These are phyloP conservation scores for Neurospora sp. DNA, from an alignment of 495 filamentous ascomycete species.

Conservation along the genomic window DNA sequence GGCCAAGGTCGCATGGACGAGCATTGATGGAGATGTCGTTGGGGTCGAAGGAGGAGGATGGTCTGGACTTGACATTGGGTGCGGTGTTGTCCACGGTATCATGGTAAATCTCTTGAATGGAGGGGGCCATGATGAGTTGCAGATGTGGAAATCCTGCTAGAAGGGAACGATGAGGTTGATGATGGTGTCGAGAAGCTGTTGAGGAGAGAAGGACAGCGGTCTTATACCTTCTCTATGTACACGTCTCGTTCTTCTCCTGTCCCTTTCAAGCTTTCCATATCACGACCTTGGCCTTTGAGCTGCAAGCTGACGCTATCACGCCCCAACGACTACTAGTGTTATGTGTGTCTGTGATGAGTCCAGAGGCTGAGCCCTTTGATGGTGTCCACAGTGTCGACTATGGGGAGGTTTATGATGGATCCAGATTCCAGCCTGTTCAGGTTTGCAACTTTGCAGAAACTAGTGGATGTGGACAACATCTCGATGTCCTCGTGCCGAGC, in stretches of 20 bases:
- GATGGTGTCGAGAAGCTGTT: neutral
- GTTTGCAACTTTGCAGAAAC: neutral
- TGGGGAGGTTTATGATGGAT: neutral
- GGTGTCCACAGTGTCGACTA: neutral
- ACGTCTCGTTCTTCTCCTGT: neutral
- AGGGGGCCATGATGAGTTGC: neutral
- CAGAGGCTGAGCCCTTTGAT: neutral
- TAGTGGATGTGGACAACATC: neutral
- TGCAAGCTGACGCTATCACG: neutral
- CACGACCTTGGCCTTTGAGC: neutral
- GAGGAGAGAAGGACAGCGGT: neutral
- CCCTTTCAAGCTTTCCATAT: neutral
- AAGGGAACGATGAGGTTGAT: neutral
- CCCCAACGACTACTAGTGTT: neutral
- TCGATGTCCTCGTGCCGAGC: neutral
- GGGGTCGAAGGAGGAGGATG: neutral
- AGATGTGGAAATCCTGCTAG: neutral
- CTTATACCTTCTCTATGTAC: neutral
- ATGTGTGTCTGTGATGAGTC: neutral
- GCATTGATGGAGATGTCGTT: slow-evolving; percentile 10
- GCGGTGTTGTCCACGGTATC: neutral
- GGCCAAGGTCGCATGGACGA: slow-evolving; percentile 4
- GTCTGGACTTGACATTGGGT: neutral
- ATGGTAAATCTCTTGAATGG: neutral
- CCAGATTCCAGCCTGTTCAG: neutral